phyloP scores from a whole-genome alignment of 441 rosid genomes.

The Erysimum pusillum region DNA sequence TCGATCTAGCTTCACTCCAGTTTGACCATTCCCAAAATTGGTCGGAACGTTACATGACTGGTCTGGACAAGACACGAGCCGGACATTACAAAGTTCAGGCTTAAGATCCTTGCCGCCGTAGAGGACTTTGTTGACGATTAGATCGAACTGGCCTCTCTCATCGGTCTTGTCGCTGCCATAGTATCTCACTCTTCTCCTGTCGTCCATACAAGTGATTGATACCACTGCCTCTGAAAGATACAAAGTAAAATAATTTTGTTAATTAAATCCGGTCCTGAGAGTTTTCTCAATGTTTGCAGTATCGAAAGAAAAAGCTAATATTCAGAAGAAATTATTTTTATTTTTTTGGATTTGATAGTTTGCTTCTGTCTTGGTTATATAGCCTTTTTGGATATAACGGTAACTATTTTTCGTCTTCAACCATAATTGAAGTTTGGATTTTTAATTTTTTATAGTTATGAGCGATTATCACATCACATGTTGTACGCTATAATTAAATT shows the following conservation, averaged over 20 bases:
- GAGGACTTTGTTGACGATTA: slow-evolving; percentile 51
- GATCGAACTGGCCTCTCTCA: slow-evolving; percentile 63
- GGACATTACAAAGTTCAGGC: slow-evolving; percentile 59
- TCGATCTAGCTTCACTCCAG: slow-evolving; percentile 62
- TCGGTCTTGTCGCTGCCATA: slow-evolving; percentile 74
- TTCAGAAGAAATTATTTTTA: neutral
- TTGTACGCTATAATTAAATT: neutral
- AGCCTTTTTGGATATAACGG: neutral
- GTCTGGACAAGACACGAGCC: slow-evolving; percentile 77
- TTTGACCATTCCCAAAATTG: slow-evolving; percentile 66
- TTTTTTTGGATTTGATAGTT: neutral
- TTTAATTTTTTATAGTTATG: no score
- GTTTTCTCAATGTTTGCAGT: neutral
- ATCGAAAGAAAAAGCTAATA: neutral
- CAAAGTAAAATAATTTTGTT: slow-evolving; percentile 9
- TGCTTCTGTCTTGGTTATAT: neutral
- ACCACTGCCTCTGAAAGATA: slow-evolving; percentile 61
- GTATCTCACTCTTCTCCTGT: slow-evolving; percentile 61
- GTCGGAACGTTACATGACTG: slow-evolving; percentile 68
- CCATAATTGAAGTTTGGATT: neutral
- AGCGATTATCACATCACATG: neutral
- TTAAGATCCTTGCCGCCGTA: slow-evolving; percentile 66
- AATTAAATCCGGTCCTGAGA: neutral
- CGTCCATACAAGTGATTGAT: slow-evolving; percentile 76
- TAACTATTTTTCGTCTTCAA: neutral